phyloP scores from a whole-genome alignment of 495 filamentous ascomycete species.

The Podospora anserina region DNA sequence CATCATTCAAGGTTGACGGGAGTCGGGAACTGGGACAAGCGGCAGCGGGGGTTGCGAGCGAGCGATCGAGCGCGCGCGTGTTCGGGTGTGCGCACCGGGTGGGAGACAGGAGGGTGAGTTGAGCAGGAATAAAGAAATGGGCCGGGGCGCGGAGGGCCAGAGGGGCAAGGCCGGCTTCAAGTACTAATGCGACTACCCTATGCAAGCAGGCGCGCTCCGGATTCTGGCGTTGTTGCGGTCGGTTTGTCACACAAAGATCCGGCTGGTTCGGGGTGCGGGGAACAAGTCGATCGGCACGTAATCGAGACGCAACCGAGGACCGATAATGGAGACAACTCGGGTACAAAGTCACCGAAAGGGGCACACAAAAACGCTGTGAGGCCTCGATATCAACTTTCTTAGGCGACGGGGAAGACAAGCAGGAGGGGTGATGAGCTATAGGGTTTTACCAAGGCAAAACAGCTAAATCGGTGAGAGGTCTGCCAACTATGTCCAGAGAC shows the following conservation, averaged over 20 bases:
- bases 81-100: neutral
- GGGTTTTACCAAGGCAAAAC: neutral
- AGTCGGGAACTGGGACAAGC: neutral
- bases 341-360: neutral
- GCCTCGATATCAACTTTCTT: neutral
- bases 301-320: conserved; percentile 26
- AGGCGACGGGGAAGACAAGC: neutral
- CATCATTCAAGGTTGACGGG: conserved; percentile 33
- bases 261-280: conserved; percentile 20
- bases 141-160: conserved; percentile 1
- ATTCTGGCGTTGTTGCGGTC: neutral
- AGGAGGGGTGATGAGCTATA: neutral
- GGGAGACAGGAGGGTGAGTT: neutral
- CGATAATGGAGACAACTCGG: conserved; percentile 12
- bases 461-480: neutral
- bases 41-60: conserved; percentile 3
- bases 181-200: neutral
- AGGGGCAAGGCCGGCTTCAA: neutral
- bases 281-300: conserved; percentile 19
- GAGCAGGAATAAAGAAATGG: neutral
- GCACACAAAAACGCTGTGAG: neutral
- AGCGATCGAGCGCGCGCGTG: neutral
- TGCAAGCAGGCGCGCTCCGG: conserved; percentile 1
- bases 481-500: neutral
- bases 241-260: conserved; percentile 1